Conservation (phyloP, 2,329 filamentous ascomycete species). For the Volutella citrinella region DNA sequence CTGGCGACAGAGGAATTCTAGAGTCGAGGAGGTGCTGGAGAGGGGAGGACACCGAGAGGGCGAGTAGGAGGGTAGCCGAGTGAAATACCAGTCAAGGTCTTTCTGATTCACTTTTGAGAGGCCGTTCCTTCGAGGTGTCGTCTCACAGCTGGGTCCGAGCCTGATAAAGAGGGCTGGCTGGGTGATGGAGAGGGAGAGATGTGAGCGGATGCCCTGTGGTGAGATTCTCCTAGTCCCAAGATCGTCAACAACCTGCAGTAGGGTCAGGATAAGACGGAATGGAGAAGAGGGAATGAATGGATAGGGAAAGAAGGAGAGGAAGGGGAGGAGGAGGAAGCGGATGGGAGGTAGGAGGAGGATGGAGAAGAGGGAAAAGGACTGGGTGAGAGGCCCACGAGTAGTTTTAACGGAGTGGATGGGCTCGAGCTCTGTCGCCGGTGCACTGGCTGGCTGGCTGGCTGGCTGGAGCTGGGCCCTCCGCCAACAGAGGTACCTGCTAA, state of each 20-base stretch:
- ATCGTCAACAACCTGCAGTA: constrained; percentile 33
- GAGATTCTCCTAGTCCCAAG: constrained; percentile 35
- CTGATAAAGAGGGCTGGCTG: constrained; percentile 26
- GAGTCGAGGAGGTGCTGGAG: constrained; percentile 18
- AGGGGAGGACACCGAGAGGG: constrained; percentile 16
- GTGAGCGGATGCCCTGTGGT: constrained; percentile 21
- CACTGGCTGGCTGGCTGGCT: too few relatives aligned
- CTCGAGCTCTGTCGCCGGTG: too few relatives aligned
- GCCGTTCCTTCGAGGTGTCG: constrained; percentile 20
- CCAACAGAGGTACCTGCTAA: too few relatives aligned
- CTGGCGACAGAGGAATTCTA: constrained; percentile 42
- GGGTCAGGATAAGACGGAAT: constrained; percentile 47
- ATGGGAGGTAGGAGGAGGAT: constrained; percentile 50
- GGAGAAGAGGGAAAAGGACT: constrained; percentile 54
- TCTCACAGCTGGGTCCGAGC: constrained; percentile 26
- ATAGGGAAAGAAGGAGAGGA: constrained; percentile 41
- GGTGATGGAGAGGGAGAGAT: constrained; percentile 15
- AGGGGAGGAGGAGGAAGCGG: constrained; percentile 37
- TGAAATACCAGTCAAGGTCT: constrained; percentile 40
- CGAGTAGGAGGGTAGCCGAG: constrained; percentile 23
- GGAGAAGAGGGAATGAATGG: constrained; percentile 54
- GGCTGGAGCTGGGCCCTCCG: too few relatives aligned
- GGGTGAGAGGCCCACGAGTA: constrained; percentile 43
- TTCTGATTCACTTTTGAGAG: constrained; percentile 31
- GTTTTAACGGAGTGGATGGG: constrained; percentile 39